A percentile compares a stretch with the other conserved stretches of the same genome.
phyloP scores from a whole-genome alignment of 2,329 filamentous ascomycete species.

The Cytospora leucostoma region DNA sequence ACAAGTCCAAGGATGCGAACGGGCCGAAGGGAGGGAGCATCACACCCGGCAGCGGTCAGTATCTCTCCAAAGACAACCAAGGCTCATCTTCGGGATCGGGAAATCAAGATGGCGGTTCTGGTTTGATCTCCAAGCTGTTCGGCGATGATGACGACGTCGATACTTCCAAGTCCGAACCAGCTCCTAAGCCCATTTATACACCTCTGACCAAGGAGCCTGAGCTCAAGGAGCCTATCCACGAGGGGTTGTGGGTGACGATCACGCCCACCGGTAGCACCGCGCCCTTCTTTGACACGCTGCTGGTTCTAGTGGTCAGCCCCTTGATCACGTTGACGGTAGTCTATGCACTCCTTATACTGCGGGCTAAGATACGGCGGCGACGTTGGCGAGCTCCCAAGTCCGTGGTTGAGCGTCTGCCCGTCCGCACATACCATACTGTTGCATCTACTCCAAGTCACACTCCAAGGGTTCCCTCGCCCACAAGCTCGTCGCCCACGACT shows the following conservation, averaged over 20 bases:
- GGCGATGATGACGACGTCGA: slow-evolving; percentile 45
- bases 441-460: slow-evolving; percentile 59
- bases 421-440: slow-evolving; percentile 92
- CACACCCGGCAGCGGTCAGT: slow-evolving; percentile 73
- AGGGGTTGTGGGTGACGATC: slow-evolving; percentile 95
- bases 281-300: slow-evolving; percentile 91
- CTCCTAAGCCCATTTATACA: slow-evolving; percentile 33
- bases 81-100: slow-evolving; percentile 25
- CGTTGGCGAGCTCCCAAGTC: slow-evolving; percentile 98
- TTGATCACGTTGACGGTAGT: slow-evolving; percentile 90
- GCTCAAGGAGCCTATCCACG: slow-evolving; percentile 50
- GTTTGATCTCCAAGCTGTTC: slow-evolving; percentile 54
- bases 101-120: slow-evolving; percentile 34
- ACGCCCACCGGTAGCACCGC: slow-evolving; percentile 86
- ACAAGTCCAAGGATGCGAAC: slow-evolving; percentile 34
- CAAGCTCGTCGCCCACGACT: slow-evolving; percentile 70
- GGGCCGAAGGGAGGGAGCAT: slow-evolving; percentile 65
- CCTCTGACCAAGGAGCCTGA: slow-evolving; percentile 18
- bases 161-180: slow-evolving; percentile 35
- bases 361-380: slow-evolving; percentile 83
- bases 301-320: slow-evolving; percentile 96
- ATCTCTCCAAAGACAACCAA: slow-evolving; percentile 43
- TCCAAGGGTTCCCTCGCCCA: slow-evolving; percentile 62
- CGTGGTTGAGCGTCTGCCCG: slow-evolving; percentile 89
- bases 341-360: slow-evolving; percentile 82